A percentile compares a stretch with the other conserved stretches of the same genome.
phyloP scores from a whole-genome alignment of 768 basidiomycete species.

The Termitomyces sp. region DNA sequence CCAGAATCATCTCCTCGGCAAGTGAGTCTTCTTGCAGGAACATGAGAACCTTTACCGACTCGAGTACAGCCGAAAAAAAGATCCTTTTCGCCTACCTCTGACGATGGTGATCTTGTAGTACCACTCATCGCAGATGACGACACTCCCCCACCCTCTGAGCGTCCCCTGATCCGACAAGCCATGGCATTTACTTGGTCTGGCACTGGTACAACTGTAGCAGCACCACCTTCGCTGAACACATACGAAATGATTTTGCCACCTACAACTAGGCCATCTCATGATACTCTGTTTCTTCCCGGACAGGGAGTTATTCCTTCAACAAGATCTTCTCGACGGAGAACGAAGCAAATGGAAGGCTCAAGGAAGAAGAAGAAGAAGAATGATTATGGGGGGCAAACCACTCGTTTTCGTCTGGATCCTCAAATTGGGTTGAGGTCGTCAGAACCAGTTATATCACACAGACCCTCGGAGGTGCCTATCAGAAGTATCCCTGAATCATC shows the following conservation, averaged over 20 bases:
- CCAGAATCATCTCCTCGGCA: constrained; percentile 47
- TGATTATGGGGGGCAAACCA: constrained; percentile 41
- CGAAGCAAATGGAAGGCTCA: constrained; percentile 19
- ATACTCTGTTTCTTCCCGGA: constrained; percentile 47
- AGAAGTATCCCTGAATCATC: constrained; percentile 17
- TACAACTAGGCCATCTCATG: constrained; percentile 12
- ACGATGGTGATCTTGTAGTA: constrained; percentile 39
- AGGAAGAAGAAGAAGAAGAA: constrained; percentile 26
- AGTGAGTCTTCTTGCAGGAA: constrained; percentile 25
- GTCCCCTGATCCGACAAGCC: constrained; percentile 55
- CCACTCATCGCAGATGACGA: constrained; percentile 37
- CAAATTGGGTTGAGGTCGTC: constrained; percentile 14
- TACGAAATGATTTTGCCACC: constrained; percentile 33
- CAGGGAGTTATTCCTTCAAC: constrained; percentile 29
- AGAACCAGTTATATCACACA: background rate
- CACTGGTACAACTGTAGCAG: constrained; percentile 18
- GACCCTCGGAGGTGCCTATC: background rate
- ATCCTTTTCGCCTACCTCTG: constrained; percentile 47
- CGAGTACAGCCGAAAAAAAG: constrained; percentile 35
- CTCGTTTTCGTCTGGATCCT: constrained; percentile 42
- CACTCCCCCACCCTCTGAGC: constrained; percentile 40
- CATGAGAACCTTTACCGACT: constrained; percentile 1
- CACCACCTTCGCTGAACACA: constrained; percentile 29
- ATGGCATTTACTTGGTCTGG: constrained; percentile 43
- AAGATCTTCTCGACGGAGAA: constrained; percentile 9